Evolutionary conservation across 495 filamentous ascomycete species (phyloP), one percentile per base, ranked within the genome.

Genomic region (Xylaria curta): DNA sequence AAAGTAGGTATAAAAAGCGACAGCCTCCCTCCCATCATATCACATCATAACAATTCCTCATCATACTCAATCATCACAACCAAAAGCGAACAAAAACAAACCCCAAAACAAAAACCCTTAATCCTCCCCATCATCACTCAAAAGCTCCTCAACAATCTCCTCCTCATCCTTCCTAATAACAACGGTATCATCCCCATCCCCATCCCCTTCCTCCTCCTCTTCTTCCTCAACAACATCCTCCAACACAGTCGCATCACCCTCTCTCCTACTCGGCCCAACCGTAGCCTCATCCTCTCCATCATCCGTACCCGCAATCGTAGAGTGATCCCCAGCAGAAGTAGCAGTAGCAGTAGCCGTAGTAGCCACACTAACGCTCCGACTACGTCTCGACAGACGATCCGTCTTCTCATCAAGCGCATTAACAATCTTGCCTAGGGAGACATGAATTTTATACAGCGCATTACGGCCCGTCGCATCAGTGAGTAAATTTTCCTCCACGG

Each of bases 361-460:
- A 12, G 74, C 75, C 15, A 77, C 75, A 19, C 74, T 79, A 2
- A 76, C 81, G 8, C 77, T 78, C 21, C 81, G 75, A 68, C 82
- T 83, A 5, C 81, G 74, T 33, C 80, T 69, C 21, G 78, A 80
- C 69, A 69, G 74, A 31, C 70, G 74, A 15, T 77, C 78, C 3
- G 26, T 28, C 58, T 78, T 78, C 26, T 85, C 83, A 24, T 83
- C 83, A 15, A 89, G 78, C n/a, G 80, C 76, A 61, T 89, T 88
- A 56, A 89, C 86, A 53, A 90, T 89, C 81, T 90, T 91, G 59
- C 86, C 87, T 0, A 91, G 80, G 44, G 76, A 82, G 75, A 91
- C 88, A 75, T 95, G 92, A 62, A 94, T 86, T 80, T 95, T 97
- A 78, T 90, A 92, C 4, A 97, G 83, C 0, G 91, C 89, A 69